phyloP scores from a whole-genome alignment of 2,329 filamentous ascomycete genomes.

The Chaetoscypha palmicola region DNA sequence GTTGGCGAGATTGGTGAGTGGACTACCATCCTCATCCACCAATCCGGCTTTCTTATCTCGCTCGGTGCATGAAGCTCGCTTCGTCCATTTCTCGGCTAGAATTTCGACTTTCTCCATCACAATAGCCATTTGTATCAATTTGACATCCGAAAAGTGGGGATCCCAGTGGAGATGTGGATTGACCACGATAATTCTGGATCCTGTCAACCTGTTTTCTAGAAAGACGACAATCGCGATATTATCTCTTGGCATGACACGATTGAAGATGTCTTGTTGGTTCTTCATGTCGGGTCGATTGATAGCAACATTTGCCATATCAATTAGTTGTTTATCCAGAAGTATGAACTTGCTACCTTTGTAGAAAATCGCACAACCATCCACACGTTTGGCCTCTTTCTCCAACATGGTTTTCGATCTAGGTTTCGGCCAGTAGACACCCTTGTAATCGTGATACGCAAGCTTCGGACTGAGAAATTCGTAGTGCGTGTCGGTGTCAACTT shows the following conservation, averaged over 20 bases:
- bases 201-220: constrained; percentile 84
- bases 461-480: constrained; percentile 86
- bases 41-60: constrained; percentile 43
- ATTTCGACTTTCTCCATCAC: constrained; percentile 88
- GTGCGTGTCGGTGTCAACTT: constrained; percentile 87
- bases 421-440: constrained; percentile 88
- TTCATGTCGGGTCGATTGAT: constrained; percentile 97
- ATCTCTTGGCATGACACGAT: constrained; percentile 96
- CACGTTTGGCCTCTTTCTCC: constrained; percentile 78
- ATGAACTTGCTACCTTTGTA: constrained; percentile 95
- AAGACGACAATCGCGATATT: constrained; percentile 91
- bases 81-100: constrained; percentile 76
- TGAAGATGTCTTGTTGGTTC: constrained; percentile 94
- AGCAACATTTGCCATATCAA: constrained; percentile 85
- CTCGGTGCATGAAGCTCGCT: constrained; percentile 73
- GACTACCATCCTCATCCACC: constrained; percentile 37
- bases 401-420: constrained; percentile 86
- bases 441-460: constrained; percentile 82
- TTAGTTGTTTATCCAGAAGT: constrained; percentile 84
- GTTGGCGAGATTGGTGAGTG: constrained; percentile 46
- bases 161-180: constrained; percentile 97
- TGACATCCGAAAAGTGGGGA: constrained; percentile 82
- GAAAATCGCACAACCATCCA: constrained; percentile 95
- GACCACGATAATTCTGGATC: constrained; percentile 84
- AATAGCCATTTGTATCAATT: constrained; percentile 92